These are phyloP conservation scores for Boletus barrowsii DNA, from an alignment of 768 basidiomycete genomes.

Conservation along the genomic window DNA sequence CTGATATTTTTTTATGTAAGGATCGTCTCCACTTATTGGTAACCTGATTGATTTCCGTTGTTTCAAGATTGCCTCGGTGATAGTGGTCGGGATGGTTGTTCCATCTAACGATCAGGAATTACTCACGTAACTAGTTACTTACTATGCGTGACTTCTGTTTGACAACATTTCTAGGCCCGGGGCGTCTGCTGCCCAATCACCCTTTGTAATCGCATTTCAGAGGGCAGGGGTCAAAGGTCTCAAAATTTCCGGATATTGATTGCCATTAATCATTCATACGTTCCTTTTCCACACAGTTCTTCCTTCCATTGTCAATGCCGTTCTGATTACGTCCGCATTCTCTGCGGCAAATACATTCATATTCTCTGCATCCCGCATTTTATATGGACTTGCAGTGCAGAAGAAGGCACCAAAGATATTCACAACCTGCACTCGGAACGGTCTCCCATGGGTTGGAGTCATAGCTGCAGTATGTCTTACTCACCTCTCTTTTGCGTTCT, in stretches of 20 bases:
- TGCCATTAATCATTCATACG: not conserved
- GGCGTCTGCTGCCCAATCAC: slow-evolving; percentile 62
- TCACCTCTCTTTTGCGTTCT: no score
- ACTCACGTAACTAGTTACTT: slow-evolving; percentile 32
- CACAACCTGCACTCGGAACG: slow-evolving; percentile 42
- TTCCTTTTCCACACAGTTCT: slow-evolving; percentile 36
- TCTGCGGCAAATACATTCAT: slow-evolving; percentile 60
- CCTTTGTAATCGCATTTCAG: slow-evolving; percentile 81
- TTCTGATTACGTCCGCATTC: slow-evolving; percentile 68
- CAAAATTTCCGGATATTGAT: slow-evolving; percentile 3
- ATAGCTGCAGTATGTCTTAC: slow-evolving; percentile 19
- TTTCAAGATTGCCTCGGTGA: slow-evolving; percentile 20
- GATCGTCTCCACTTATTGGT: not conserved
- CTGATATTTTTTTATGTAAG: slow-evolving; percentile 43
- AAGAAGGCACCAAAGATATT: slow-evolving; percentile 53
- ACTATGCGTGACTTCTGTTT: not conserved
- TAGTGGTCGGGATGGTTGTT: slow-evolving; percentile 77
- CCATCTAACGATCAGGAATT: slow-evolving; percentile 59
- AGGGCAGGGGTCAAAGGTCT: slow-evolving; percentile 66
- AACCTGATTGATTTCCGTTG: not conserved
- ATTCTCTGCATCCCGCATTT: slow-evolving; percentile 38
- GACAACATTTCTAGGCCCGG: slow-evolving; percentile 5
- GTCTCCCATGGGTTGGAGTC: slow-evolving; percentile 46
- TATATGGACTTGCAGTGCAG: slow-evolving; percentile 45
- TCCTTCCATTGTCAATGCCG: slow-evolving; percentile 70